Evolutionary conservation across 805 yeast genomes (phyloP), one percentile per base, ranked within the genome.

Genomic region (Phaffomyces thermotolerans): DNA sequence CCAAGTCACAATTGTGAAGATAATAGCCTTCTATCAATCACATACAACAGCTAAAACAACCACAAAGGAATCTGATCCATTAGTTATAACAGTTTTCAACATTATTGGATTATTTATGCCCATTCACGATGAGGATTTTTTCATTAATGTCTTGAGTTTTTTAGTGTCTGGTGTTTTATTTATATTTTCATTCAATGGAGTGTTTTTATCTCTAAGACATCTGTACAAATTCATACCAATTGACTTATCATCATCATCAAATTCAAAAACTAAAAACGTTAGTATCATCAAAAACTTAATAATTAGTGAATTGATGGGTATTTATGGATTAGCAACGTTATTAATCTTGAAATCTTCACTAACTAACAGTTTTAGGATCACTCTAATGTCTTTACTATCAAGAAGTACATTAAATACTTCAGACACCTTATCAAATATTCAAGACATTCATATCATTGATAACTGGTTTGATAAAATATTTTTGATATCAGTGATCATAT

Each of bases 141-240:
- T 66, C 2, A 53, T 64, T 6, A 68, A 59, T 41, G 69, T 65
- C 41, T 52, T 68, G 14, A 67, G 71, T 37, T 69, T 82, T 45
- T 49, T 77, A 3, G 55, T 82, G 14, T 77, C 86, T 1, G 77
- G 81, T 10, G 69, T 73, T 14, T 65, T 83, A 41, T 82, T 83
- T 52, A 54, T 76, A 1, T 72, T 83, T 45, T 79, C 87, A 1
- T 71, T 83, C 52, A 78, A 83, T 23, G 81, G 81, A 43, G 89
- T 83, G 1, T 59, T 72, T 39, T 63, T 72, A 34, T 81, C 90
- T 0, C 72, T 82, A 45, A 71, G 76, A 35, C 80, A 81, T 30
- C 60, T 81, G 14, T 56, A 66, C 33, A 61, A 64, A 13, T 53
- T 68, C 34, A 41, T 68, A 8, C 73, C 73, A 3, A 47, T 62